These are phyloP conservation scores for Penicillium sp. DNA, from an alignment of 2,329 filamentous ascomycete genomes.

Conservation along the genomic window DNA sequence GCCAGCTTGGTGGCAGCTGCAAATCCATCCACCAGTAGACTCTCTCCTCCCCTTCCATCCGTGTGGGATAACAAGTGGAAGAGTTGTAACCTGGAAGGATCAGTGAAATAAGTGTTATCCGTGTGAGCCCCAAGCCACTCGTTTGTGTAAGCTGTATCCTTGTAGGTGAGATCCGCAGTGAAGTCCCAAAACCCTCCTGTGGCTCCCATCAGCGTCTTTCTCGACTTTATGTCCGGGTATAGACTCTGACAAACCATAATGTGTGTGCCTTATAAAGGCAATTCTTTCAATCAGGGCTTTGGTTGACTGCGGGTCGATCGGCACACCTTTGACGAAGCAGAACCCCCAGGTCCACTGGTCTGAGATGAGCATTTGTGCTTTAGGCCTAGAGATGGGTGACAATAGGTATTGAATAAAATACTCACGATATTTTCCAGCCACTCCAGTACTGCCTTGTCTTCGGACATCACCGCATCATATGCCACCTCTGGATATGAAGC, in stretches of 20 bases:
- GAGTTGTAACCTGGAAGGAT: slow-evolving; percentile 83
- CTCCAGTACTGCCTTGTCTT: slow-evolving; percentile 51
- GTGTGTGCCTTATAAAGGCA: slow-evolving; percentile 79
- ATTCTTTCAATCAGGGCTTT: slow-evolving; percentile 72
- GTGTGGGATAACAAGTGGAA: slow-evolving; percentile 87
- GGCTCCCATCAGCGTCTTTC: slow-evolving; percentile 3
- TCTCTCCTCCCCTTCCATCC: slow-evolving; percentile 59
- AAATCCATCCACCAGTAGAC: slow-evolving; percentile 82
- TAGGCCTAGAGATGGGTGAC: neutral
- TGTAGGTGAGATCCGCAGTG: slow-evolving; percentile 76
- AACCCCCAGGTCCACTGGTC: slow-evolving; percentile 65
- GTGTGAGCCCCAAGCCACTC: slow-evolving; percentile 79
- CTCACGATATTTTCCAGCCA: slow-evolving; percentile 58
- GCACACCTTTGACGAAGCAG: slow-evolving; percentile 67
- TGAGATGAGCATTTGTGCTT: slow-evolving; percentile 5
- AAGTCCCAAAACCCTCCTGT: slow-evolving; percentile 74
- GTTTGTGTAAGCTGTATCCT: slow-evolving; percentile 88
- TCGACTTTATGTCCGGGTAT: neutral
- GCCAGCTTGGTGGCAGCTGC: slow-evolving; percentile 59
- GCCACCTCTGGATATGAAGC: slow-evolving; percentile 51
- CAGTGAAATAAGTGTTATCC: slow-evolving; percentile 92
- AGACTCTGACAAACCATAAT: slow-evolving; percentile 61
- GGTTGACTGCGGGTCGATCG: slow-evolving; percentile 64
- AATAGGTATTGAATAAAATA: neutral
- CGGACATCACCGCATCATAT: slow-evolving; percentile 57